Percentiles rank a stretch among this genome's conserved stretches.
Conservation (phyloP, 352 stramenopile genomes). For the Globisporangium iwayamae region DNA sequence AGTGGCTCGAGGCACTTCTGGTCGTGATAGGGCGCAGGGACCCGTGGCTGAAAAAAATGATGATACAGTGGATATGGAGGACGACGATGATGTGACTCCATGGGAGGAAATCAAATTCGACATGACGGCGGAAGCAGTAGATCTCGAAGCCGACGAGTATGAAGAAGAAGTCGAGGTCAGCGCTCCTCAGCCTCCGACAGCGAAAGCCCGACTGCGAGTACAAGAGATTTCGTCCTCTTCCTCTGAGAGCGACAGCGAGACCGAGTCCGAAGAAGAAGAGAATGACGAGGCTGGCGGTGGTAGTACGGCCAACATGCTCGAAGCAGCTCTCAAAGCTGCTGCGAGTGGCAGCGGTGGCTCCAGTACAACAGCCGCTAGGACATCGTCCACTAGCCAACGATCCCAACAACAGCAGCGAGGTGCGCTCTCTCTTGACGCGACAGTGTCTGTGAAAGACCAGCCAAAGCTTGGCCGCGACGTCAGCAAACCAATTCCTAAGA, state of each 20-base stretch:
- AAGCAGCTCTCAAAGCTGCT: conserved; percentile 52
- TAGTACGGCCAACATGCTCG: conserved; percentile 36
- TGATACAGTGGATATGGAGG: neutral
- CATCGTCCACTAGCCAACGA: neutral
- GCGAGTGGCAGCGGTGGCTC: conserved; percentile 11
- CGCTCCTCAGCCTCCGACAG: neutral
- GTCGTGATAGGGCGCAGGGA: neutral
- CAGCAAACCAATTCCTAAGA: conserved; percentile 14
- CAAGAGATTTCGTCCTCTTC: conserved; percentile 24
- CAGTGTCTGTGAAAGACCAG: conserved; percentile 9
- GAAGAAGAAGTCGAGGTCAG: neutral
- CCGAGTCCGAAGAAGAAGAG: conserved; percentile 19
- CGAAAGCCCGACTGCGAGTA: conserved; percentile 3
- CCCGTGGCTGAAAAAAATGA: neutral
- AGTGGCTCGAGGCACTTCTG: neutral
- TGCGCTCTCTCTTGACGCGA: conserved; percentile 9
- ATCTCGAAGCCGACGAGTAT: neutral
- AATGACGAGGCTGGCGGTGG: conserved; percentile 1
- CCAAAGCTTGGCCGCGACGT: conserved; percentile 5
- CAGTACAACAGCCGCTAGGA: neutral
- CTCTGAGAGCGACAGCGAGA: conserved; percentile 34
- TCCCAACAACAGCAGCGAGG: conserved; percentile 5
- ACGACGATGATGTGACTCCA: neutral
- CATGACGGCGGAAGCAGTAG: neutral
- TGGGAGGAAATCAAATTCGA: neutral